phyloP scores from a whole-genome alignment of 108 stramenopile genomes.

The Schizochytrium sp. region DNA sequence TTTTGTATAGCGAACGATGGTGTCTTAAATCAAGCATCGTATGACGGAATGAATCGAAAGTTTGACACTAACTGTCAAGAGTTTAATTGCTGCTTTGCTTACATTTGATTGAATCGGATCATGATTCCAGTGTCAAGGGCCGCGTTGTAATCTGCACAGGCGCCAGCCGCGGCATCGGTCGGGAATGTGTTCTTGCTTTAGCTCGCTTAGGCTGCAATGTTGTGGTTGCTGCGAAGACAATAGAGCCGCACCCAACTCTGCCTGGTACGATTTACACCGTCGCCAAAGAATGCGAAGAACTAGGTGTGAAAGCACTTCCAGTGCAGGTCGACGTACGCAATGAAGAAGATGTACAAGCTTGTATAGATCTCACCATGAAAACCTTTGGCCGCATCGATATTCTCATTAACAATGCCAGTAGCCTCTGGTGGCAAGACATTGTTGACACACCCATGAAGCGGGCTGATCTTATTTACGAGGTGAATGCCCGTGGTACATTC shows the following conservation, averaged over 20 bases:
- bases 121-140: slow-evolving; percentile 1
- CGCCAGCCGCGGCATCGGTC: slow-evolving; percentile 74
- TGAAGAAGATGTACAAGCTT: slow-evolving; percentile 24
- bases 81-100: too few species aligned
- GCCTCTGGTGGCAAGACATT: slow-evolving; percentile 59
- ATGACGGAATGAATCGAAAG: too few species aligned
- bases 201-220: slow-evolving; percentile 74
- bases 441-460: slow-evolving; percentile 45
- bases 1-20: too few species aligned
- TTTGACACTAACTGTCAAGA: too few species aligned
- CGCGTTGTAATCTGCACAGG: slow-evolving; percentile 70
- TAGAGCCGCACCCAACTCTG: slow-evolving; percentile 37
- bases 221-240: slow-evolving; percentile 58
- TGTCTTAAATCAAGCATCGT: too few species aligned
- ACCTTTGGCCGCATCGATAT: slow-evolving; percentile 60
- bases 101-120: too few species aligned
- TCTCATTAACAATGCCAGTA: slow-evolving; percentile 57
- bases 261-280: slow-evolving; percentile 50
- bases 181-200: slow-evolving; percentile 71
- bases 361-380: slow-evolving; percentile 59
- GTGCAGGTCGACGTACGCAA: slow-evolving; percentile 46
- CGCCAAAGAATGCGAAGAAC: slow-evolving; percentile 25
- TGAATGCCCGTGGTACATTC: slow-evolving; percentile 49
- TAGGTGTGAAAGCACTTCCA: slow-evolving; percentile 42
- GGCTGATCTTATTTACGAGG: slow-evolving; percentile 52